These are phyloP conservation scores for Beauveria asiatica DNA, from an alignment of 2,329 filamentous ascomycete species.

Conservation along the genomic window DNA sequence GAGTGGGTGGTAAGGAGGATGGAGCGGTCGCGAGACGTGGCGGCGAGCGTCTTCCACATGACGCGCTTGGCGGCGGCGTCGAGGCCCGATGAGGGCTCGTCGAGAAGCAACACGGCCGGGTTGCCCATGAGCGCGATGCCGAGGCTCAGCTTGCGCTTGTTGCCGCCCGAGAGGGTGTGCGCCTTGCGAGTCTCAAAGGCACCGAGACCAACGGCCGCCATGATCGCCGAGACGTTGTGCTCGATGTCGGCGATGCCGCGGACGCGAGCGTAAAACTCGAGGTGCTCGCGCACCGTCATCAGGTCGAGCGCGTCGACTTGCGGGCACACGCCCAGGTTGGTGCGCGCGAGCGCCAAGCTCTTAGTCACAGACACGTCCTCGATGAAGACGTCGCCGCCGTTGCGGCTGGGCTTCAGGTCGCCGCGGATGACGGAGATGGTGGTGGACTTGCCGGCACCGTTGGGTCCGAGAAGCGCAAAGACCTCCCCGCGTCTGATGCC, in stretches of 20 bases:
- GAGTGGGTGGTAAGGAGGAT: constrained; percentile 85
- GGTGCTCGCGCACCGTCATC: constrained; percentile 82
- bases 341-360: constrained; percentile 62
- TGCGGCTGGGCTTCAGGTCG: constrained; percentile 65
- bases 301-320: constrained; percentile 82
- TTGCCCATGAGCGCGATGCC: constrained; percentile 92
- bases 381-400: constrained; percentile 72
- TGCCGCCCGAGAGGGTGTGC: constrained; percentile 73
- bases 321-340: constrained; percentile 82
- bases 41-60: constrained; percentile 81
- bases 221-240: constrained; percentile 68
- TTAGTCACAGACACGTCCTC: constrained; percentile 68
- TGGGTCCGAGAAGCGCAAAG: constrained; percentile 82
- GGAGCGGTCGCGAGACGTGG: constrained; percentile 67
- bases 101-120: constrained; percentile 75
- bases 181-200: constrained; percentile 69
- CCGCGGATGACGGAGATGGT: constrained; percentile 84
- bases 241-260: constrained; percentile 68
- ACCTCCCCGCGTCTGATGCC: constrained; percentile 72
- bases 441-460: constrained; percentile 85
- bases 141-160: constrained; percentile 84
- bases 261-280: constrained; percentile 79
- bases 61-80: constrained; percentile 85
- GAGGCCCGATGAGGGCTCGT: constrained; percentile 82
- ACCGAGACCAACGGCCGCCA: constrained; percentile 71